Evolutionary conservation across 2,329 filamentous ascomycete species (phyloP), one percentile per base, ranked within the genome.

Genomic region (Alternaria viburni): DNA sequence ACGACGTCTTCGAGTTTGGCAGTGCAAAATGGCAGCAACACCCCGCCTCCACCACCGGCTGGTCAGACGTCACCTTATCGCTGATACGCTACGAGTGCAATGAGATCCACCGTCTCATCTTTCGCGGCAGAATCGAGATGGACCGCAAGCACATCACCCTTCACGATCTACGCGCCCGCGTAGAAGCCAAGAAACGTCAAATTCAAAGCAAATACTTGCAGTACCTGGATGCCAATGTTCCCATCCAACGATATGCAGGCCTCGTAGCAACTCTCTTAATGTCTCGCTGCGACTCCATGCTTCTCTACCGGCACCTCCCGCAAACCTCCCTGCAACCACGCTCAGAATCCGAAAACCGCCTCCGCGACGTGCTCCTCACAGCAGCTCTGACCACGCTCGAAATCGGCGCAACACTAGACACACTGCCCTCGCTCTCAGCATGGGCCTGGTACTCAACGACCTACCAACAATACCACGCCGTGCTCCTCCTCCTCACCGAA

Each of bases 361-460:
- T 80, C 1, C 76, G 77, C 17, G 77, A 80, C 54, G 71, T 80
- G 0, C 75, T 80, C 15, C 75, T 80, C 50, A 77, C 71, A 13
- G 77, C 77, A 7, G 77, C 76, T 1, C 67, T 80, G 2, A 80
- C 75, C 0, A 80, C 77, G 1, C 71, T 80, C 3, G 77, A 80
- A 59, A 80, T 79, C n/a, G 77, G 77, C 46, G 77, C 77, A 13
- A 80, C 77, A 0, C 74, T 80, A 19, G 77, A 80, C 55, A 80
- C 77, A 3, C 70, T 79, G n/a, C 77, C 77, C 3, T 74, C 71
- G 0, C 72, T 79, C 8, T 74, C 70, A 26, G 23, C 74, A 4
- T 80, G 77, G 77, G 74, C 75, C 3, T 80, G 77, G 77, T 80
- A 79, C 67, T 75, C 73, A 11, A 78, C 77, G 2, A 78, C 77